Conservation (phyloP, 768 basidiomycete genomes). For the Leucosporidium scottii region DNA sequence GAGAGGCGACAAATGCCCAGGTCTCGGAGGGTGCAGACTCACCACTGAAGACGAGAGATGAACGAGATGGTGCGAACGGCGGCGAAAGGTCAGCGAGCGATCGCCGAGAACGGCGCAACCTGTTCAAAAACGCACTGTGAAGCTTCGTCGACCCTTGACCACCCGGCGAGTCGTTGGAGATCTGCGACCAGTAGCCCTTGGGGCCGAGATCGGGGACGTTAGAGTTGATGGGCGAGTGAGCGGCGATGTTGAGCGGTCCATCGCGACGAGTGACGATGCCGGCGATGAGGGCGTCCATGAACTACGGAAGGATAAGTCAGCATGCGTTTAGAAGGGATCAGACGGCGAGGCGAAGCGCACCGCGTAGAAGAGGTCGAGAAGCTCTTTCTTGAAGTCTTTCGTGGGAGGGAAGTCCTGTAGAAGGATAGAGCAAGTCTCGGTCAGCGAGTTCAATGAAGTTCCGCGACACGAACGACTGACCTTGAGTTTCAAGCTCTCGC, state of each 20-base stretch:
- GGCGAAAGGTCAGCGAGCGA: constrained; percentile 45
- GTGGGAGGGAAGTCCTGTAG: constrained; percentile 87
- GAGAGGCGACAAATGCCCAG: too few relatives aligned
- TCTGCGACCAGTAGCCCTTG: constrained; percentile 49
- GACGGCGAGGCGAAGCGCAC: background rate
- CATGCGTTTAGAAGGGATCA: background rate
- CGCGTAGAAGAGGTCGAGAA: constrained; percentile 79
- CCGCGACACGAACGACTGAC: constrained; percentile 44
- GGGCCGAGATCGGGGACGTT: constrained; percentile 73
- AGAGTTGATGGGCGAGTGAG: constrained; percentile 76
- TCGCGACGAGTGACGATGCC: constrained; percentile 86
- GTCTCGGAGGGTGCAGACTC: background rate
- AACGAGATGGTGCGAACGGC: background rate
- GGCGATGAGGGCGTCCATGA: constrained; percentile 71
- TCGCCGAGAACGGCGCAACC: constrained; percentile 43
- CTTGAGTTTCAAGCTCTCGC: constrained; percentile 63
- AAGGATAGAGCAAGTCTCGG: background rate
- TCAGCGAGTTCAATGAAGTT: too few relatives aligned
- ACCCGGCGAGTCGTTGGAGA: constrained; percentile 57
- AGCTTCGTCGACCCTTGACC: constrained; percentile 78
- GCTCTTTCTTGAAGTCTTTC: constrained; percentile 70
- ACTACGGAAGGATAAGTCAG: constrained; percentile 38
- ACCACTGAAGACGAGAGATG: background rate
- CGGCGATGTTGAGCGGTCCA: constrained; percentile 77
- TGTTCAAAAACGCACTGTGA: constrained; percentile 57